Base-by-base conservation (phyloP, 208 protist genomes). In the Lotmaria passim region DNA sequence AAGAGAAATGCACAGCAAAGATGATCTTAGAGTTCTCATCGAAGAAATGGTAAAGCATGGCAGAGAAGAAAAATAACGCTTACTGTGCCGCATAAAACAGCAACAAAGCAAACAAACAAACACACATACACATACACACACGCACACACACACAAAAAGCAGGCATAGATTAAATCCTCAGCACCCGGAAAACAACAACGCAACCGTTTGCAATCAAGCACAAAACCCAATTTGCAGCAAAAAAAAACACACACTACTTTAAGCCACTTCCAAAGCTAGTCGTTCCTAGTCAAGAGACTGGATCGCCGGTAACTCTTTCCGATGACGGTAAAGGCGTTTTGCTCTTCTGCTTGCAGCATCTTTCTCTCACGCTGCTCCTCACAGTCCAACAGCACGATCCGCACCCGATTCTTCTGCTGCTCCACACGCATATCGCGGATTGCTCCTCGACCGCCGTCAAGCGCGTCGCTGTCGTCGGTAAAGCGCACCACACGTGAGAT, bases 331-430 rank as follows among this genome's bases (percentile, higher is more conserved):
- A 78, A 78, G 21, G 41, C 46, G 6, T 15, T 50, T 11, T 26
- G 28, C 64, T 70, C 72, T 17, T 70, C 64, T 28, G 58, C 44
- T 2, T 44, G 36, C 14, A 61, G 15, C 10, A 41, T 19, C 38
- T 67, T 65, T 5, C 72, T 55, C 30, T 43, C 24, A 10, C 58
- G 72, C 58, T 66, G 72, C 69, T 75, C 69, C 43, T 75, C 19
- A 7, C 69, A 75, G 24, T 67, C 50, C 30, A 75, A 43, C 44
- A 75, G 52, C 34, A 68, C 30, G 7, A 39, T 2, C 28, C 46
- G 69, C 52, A 63, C 60, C n/a, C 69, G 59, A 68, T 24, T 26
- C 1, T 48, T 44, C 39, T 75, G 69, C 33, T 38, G 60, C 7
- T 19, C 23, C 14, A 68, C 50, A 19, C 60, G 69, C 14, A 31